Percentiles rank a stretch among this genome's conserved stretches.
These are phyloP conservation scores for Russula olivacea DNA, from an alignment of 768 basidiomycete species.

Conservation along the genomic window DNA sequence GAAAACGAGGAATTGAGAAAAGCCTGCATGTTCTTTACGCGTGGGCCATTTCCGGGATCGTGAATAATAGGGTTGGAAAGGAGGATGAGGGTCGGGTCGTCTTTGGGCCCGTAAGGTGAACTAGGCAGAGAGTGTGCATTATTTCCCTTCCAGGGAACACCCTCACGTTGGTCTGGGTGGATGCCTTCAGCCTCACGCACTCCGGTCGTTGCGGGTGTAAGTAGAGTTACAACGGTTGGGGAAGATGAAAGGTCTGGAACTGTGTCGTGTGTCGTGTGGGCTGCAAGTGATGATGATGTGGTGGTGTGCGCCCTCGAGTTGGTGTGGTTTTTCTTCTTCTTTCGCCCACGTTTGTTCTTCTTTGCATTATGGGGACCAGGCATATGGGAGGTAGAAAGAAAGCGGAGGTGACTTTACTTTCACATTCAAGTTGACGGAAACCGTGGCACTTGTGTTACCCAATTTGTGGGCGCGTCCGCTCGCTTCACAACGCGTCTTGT, in stretches of 20 bases:
- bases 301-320: constrained; percentile 1
- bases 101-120: constrained; percentile 4
- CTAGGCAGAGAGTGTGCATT: neutral
- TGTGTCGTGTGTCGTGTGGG: neutral
- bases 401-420: neutral
- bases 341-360: constrained; percentile 38
- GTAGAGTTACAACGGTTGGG: neutral
- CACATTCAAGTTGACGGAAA: neutral
- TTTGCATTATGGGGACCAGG: constrained; percentile 56
- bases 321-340: constrained; percentile 34
- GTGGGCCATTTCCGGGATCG: constrained; percentile 75
- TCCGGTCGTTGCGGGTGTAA: neutral
- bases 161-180: neutral
- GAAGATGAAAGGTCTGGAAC: neutral
- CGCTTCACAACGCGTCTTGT: constrained; percentile 4
- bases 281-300: neutral
- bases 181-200: constrained; percentile 4
- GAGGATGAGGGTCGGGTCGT: constrained; percentile 25
- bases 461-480: constrained; percentile 1
- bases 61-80: constrained; percentile 52
- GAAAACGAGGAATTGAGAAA: constrained; percentile 68
- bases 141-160: neutral
- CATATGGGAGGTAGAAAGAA: constrained; percentile 34
- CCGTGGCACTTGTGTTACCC: no score
- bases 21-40: constrained; percentile 58